phyloP scores from a whole-genome alignment of 352 stramenopile species.

The Phytopythium boreale region DNA sequence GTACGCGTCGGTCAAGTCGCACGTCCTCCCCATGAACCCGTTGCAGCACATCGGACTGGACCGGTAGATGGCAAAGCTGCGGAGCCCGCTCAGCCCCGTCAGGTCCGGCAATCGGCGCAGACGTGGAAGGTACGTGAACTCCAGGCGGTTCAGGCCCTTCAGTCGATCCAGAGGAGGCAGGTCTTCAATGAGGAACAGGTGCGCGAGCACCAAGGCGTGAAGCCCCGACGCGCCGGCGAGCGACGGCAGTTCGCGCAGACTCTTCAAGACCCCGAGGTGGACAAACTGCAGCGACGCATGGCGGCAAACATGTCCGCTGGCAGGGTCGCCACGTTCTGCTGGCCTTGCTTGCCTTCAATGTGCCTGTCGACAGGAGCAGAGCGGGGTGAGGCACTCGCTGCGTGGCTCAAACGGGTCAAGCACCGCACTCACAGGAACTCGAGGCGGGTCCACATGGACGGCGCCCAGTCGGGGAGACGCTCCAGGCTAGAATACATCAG shows the following conservation, averaged over 20 bases:
- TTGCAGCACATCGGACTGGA: slow-evolving; percentile 22
- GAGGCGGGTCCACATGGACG: neutral
- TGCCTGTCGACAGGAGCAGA: neutral
- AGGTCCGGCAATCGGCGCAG: slow-evolving; percentile 23
- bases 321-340: slow-evolving; percentile 14
- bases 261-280: slow-evolving; percentile 16
- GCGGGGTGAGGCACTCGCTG: neutral
- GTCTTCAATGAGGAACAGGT: slow-evolving; percentile 9
- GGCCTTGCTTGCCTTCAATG: slow-evolving; percentile 7
- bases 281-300: slow-evolving; percentile 15
- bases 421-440: slow-evolving; percentile 18
- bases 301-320: slow-evolving; percentile 5
- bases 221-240: slow-evolving; percentile 27
- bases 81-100: slow-evolving; percentile 10
- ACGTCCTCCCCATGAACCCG: slow-evolving; percentile 21
- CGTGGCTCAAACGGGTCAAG: slow-evolving; percentile 15
- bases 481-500: slow-evolving; percentile 36
- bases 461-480: slow-evolving; percentile 31
- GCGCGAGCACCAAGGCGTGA: slow-evolving; percentile 24
- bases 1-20: slow-evolving; percentile 21
- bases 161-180: slow-evolving; percentile 24
- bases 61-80: neutral
- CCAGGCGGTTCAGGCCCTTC: slow-evolving; percentile 15
- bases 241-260: slow-evolving; percentile 13
- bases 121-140: slow-evolving; percentile 14